Conservation (phyloP, 2,329 filamentous ascomycete genomes). For the Catunica adiposa region DNA sequence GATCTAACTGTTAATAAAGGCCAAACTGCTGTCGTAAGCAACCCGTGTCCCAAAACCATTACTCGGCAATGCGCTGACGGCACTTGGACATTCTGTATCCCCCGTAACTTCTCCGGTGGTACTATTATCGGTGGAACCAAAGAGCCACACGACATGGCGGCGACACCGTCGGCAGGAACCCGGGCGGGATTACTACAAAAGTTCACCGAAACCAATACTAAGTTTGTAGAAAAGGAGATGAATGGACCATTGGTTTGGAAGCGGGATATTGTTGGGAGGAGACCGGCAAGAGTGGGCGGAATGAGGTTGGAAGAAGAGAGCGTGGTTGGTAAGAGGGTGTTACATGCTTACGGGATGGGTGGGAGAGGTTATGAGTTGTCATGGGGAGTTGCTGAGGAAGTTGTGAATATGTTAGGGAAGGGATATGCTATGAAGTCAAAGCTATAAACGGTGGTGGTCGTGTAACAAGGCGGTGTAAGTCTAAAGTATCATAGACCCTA, state of each 20-base stretch:
- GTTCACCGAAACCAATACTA: conserved; percentile 23
- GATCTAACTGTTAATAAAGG: conserved; percentile 18
- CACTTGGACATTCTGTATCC: conserved; percentile 45
- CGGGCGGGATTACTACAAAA: conserved; percentile 29
- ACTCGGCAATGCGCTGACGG: conserved; percentile 48
- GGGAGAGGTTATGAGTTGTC: conserved; percentile 45
- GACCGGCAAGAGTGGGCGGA: conserved; percentile 30
- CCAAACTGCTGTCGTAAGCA: conserved; percentile 31
- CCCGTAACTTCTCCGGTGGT: conserved; percentile 43
- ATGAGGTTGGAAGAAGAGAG: conserved; percentile 37
- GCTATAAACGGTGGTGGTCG: neutral
- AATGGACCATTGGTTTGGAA: conserved; percentile 22
- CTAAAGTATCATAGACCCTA: neutral
- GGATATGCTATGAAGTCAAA: neutral
- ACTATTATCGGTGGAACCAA: conserved; percentile 53
- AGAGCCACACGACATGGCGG: conserved; percentile 39
- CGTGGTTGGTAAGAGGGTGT: conserved; percentile 18
- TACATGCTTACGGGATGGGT: conserved; percentile 44
- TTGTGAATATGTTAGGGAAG: conserved; percentile 24
- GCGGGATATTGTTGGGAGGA: conserved; percentile 29
- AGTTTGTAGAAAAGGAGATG: conserved; percentile 18
- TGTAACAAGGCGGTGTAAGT: neutral
- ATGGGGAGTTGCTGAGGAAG: conserved; percentile 40
- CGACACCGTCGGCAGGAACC: conserved; percentile 30
- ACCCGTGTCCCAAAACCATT: conserved; percentile 27